Conservation (phyloP, 805 yeast genomes). For the Tetrapisispora namnaoensis region DNA sequence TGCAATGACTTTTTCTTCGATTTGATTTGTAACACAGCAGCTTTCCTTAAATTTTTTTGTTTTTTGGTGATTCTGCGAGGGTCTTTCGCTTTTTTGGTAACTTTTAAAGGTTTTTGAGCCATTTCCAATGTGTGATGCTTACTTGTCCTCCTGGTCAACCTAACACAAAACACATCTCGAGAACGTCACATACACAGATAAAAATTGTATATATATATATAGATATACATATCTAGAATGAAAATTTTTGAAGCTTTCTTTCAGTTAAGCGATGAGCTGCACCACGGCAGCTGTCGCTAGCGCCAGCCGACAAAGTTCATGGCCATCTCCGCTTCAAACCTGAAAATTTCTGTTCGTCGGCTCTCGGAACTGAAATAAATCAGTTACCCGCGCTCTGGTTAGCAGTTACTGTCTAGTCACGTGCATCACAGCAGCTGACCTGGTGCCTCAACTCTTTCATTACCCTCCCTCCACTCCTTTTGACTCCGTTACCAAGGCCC, state of each 20-base stretch:
- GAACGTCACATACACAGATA: not conserved
- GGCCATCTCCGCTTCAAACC: too few relatives aligned
- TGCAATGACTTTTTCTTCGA: conserved; percentile 51
- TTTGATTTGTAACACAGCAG: conserved; percentile 65
- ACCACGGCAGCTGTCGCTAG: too few relatives aligned
- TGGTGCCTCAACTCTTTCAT: too few relatives aligned
- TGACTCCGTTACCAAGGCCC: too few relatives aligned
- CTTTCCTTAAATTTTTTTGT: conserved; percentile 53
- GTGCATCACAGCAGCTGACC: too few relatives aligned
- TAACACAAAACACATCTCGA: not conserved
- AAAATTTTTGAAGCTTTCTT: not conserved
- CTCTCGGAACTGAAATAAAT: too few relatives aligned
- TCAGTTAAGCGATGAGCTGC: not conserved
- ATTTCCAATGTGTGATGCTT: conserved; percentile 14
- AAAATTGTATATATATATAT: too few relatives aligned
- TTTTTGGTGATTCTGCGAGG: conserved; percentile 44
- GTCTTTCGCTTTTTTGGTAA: conserved; percentile 33
- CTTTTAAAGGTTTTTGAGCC: conserved; percentile 69
- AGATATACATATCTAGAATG: not conserved
- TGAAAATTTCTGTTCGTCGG: too few relatives aligned
- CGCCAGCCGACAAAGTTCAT: too few relatives aligned
- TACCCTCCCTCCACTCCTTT: too few relatives aligned
- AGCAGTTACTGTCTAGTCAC: too few relatives aligned
- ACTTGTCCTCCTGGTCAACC: not conserved
- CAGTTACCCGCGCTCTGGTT: too few relatives aligned